phyloP scores from a whole-genome alignment of 1,284 basidiomycete genomes.

The Nidula niveotomentosa region DNA sequence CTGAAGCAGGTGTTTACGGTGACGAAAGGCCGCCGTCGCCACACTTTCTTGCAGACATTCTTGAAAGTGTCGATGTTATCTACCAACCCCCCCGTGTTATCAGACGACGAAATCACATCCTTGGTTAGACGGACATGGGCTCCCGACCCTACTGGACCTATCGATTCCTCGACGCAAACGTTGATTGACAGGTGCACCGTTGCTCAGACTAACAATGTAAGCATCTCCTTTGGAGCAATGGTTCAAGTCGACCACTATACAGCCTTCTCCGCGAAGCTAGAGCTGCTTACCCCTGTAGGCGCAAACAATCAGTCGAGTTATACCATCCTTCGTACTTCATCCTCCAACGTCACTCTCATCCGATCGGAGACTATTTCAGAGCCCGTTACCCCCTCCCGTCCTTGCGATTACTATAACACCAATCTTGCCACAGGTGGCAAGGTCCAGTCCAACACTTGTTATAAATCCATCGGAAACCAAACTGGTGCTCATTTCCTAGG shows the following conservation, averaged over 20 bases:
- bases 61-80: slow-evolving; percentile 13
- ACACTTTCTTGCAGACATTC: slow-evolving; percentile 17
- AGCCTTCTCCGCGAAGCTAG: slow-evolving; percentile 5
- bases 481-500: slow-evolving; percentile 8
- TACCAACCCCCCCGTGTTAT: slow-evolving; percentile 2
- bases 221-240: slow-evolving; percentile 8
- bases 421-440: slow-evolving; percentile 12
- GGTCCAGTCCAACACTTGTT: slow-evolving; percentile 8
- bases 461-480: slow-evolving; percentile 2
- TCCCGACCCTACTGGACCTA: slow-evolving; percentile 2
- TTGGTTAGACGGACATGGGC: slow-evolving; percentile 12
- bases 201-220: slow-evolving; percentile 9
- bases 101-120: slow-evolving; percentile 11
- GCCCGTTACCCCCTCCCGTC: slow-evolving; percentile 7
- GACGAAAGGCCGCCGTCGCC: slow-evolving; percentile 14
- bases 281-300: slow-evolving; percentile 4
- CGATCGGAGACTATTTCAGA: slow-evolving; percentile 10
- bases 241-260: slow-evolving; percentile 4
- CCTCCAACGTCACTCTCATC: slow-evolving; percentile 11
- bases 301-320: background rate
- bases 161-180: slow-evolving; percentile 3
- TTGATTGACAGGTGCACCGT: slow-evolving; percentile 7
- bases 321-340: background rate
- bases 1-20: slow-evolving; percentile 22
- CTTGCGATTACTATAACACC: slow-evolving; percentile 5